These are phyloP conservation scores for Panellus pusillus DNA, from an alignment of 768 basidiomycete species.

Conservation along the genomic window DNA sequence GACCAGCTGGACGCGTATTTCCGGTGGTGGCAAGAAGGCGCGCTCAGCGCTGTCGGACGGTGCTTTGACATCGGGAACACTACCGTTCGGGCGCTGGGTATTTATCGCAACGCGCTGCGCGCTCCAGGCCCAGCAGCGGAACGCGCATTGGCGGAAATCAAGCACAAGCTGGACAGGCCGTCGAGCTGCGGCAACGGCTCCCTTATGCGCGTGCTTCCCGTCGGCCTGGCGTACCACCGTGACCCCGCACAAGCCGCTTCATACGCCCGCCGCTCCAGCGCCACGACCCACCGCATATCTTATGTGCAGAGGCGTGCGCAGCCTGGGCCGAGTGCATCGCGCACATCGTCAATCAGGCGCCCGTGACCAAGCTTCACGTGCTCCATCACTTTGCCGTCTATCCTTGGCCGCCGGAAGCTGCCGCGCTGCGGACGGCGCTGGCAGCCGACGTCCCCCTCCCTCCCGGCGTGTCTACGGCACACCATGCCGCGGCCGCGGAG, in stretches of 20 bases:
- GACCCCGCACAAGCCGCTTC: slow-evolving; percentile 30
- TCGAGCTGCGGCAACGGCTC: slow-evolving; percentile 40
- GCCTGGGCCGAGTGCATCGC: slow-evolving; percentile 39
- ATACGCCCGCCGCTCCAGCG: slow-evolving; percentile 40
- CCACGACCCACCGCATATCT: slow-evolving; percentile 42
- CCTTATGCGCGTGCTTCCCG: slow-evolving; percentile 46
- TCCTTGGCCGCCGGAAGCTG: slow-evolving; percentile 29
- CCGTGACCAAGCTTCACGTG: slow-evolving; percentile 39
- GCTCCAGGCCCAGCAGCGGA: slow-evolving; percentile 21
- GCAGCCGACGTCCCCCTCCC: slow-evolving; percentile 28
- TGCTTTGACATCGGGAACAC: slow-evolving; percentile 45
- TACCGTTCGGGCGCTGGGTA: slow-evolving; percentile 31
- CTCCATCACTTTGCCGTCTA: slow-evolving; percentile 39
- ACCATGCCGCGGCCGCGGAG: slow-evolving; percentile 29
- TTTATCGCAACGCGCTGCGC: slow-evolving; percentile 25
- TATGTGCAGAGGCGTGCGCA: slow-evolving; percentile 44
- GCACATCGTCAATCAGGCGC: slow-evolving; percentile 29
- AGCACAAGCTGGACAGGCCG: slow-evolving; percentile 26
- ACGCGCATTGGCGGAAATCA: slow-evolving; percentile 31
- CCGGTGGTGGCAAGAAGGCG: slow-evolving; percentile 33
- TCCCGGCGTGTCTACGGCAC: slow-evolving; percentile 7
- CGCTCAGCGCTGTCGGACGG: slow-evolving; percentile 33
- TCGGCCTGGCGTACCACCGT: slow-evolving; percentile 44
- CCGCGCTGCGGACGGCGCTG: slow-evolving; percentile 31
- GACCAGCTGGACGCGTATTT: slow-evolving; percentile 37